These are phyloP conservation scores for Tolypocladium amazonense DNA, from an alignment of 2,329 filamentous ascomycete species.

Conservation along the genomic window DNA sequence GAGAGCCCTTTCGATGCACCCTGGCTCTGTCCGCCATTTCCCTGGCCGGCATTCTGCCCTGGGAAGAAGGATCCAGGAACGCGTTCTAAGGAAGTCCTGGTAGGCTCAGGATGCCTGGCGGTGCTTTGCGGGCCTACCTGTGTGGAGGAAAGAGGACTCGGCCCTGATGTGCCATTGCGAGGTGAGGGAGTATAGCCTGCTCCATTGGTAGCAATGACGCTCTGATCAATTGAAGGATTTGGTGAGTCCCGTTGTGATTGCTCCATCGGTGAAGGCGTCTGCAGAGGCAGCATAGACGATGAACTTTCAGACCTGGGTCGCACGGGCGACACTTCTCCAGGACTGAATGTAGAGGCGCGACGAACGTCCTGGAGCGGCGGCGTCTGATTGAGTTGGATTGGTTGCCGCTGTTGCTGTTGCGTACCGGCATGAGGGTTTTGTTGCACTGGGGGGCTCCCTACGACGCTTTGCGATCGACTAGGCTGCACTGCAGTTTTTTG, in stretches of 20 bases:
- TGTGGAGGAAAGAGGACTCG: background rate
- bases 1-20: background rate
- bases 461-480: slow-evolving; percentile 1
- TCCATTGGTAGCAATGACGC: background rate
- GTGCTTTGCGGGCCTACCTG: too few relatives aligned
- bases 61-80: slow-evolving; percentile 2
- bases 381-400: background rate
- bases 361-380: slow-evolving; percentile 1
- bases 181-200: slow-evolving; percentile 3
- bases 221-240: slow-evolving; percentile 1
- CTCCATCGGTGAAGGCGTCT: slow-evolving; percentile 8
- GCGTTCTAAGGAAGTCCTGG: slow-evolving; percentile 1
- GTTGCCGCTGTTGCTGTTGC: background rate
- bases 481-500: background rate
- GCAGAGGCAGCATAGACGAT: slow-evolving; percentile 5
- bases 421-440: background rate
- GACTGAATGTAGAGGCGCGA: slow-evolving; percentile 2
- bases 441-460: background rate
- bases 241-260: slow-evolving; percentile 4
- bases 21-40: background rate
- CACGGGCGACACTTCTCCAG: slow-evolving; percentile 5
- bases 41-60: background rate
- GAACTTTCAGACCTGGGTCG: slow-evolving; percentile 6
- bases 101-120: slow-evolving; percentile 3
- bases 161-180: background rate